Evolutionary conservation across 495 filamentous ascomycete species (phyloP).

Genomic region (Trichodelitschia bisporula): DNA sequence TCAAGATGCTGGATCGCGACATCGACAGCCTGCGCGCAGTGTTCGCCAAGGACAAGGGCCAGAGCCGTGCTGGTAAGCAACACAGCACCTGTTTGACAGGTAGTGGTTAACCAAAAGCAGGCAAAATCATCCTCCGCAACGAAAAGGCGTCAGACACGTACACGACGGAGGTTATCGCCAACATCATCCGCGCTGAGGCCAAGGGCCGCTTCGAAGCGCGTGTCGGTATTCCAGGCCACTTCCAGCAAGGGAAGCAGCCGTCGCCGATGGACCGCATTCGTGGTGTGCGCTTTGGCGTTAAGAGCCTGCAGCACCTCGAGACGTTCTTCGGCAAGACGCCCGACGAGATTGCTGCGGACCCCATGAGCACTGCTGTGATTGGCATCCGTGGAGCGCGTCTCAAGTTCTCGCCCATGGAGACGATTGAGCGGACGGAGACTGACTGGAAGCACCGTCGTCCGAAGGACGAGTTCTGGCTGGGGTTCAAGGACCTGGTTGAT

Average conservation of each 20-base stretch:
- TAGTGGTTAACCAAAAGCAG: too few relatives aligned
- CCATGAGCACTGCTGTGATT: conserved; percentile 53
- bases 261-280: conserved; percentile 90
- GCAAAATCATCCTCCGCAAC: conserved; percentile 83
- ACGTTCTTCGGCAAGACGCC: conserved; percentile 37
- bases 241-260: conserved; percentile 86
- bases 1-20: conserved; percentile 78
- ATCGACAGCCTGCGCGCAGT: conserved; percentile 73
- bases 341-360: conserved; percentile 43
- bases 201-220: conserved; percentile 83
- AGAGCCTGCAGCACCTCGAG: conserved; percentile 77
- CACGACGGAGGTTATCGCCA: conserved; percentile 74
- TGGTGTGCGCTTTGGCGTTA: conserved; percentile 75
- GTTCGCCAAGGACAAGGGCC: conserved; percentile 69
- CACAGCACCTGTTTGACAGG: too few relatives aligned
- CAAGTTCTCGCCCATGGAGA: conserved; percentile 56
- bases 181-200: conserved; percentile 88
- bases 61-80: conserved; percentile 67
- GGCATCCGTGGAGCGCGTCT: conserved; percentile 80
- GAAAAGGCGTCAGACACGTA: conserved; percentile 80
- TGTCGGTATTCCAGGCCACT: conserved; percentile 82
- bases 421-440: conserved; percentile 61
- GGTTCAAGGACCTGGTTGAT: conserved; percentile 59
- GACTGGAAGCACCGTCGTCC: conserved; percentile 83
- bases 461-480: conserved; percentile 65